Evolutionary conservation across 768 basidiomycete genomes (phyloP).

Genomic region (Leccinum olivaceopallidum): DNA sequence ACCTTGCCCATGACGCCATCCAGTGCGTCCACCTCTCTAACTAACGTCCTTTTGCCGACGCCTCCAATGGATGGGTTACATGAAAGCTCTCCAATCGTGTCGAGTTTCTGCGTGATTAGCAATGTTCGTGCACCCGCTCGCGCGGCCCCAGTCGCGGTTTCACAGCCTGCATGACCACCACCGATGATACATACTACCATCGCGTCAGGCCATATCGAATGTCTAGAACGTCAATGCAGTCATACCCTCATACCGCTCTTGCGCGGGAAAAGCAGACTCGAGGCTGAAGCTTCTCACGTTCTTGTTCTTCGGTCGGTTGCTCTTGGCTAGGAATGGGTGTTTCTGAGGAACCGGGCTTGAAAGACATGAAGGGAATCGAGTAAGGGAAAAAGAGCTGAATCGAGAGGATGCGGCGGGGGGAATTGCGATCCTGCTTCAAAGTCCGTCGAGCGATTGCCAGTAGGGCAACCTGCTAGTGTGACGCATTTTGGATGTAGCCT

Average conservation of each 20-base stretch:
- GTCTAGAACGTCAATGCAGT: not conserved
- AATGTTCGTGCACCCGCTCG: slow-evolving; percentile 80
- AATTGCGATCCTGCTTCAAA: not conserved
- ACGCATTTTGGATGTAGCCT: slow-evolving; percentile 2
- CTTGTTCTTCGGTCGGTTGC: not conserved
- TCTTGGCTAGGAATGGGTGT: not conserved
- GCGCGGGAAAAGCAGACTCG: not conserved
- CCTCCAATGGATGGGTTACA: slow-evolving; percentile 94
- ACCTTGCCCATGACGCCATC: slow-evolving; percentile 84
- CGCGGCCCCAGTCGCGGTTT: slow-evolving; percentile 86
- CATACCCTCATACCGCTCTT: slow-evolving; percentile 29
- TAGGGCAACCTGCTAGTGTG: not conserved
- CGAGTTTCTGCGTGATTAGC: slow-evolving; percentile 77
- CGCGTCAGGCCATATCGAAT: slow-evolving; percentile 37
- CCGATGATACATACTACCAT: slow-evolving; percentile 80
- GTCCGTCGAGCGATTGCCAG: slow-evolving; percentile 8
- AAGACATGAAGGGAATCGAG: not conserved
- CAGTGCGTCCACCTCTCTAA: slow-evolving; percentile 89
- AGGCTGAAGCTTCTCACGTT: slow-evolving; percentile 4
- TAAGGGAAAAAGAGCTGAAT: not conserved
- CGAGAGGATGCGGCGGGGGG: not conserved
- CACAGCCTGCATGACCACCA: slow-evolving; percentile 91
- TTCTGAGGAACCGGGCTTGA: not conserved
- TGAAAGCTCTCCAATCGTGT: slow-evolving; percentile 81
- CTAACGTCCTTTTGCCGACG: slow-evolving; percentile 88